Evolutionary conservation across 805 yeast species (phyloP).

Genomic region (Suhomyces emberorum): DNA sequence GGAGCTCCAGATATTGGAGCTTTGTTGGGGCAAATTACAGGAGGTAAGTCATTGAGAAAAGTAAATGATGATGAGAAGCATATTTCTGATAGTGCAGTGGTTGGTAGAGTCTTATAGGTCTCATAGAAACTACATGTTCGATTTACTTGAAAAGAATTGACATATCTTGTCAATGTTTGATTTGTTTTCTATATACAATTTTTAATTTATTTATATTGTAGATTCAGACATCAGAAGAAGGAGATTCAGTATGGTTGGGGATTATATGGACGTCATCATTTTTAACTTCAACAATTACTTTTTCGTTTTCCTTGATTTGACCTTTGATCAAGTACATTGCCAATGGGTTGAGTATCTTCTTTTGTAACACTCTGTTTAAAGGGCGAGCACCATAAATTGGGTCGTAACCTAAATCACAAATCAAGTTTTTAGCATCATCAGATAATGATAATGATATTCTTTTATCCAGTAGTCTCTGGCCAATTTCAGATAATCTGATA

Average conservation of each 20-base stretch:
- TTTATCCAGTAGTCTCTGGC: constrained; percentile 72
- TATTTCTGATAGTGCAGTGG: constrained; percentile 43
- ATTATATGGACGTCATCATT: constrained; percentile 23
- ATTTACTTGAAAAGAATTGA: no score
- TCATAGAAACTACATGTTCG: no score
- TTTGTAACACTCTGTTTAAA: constrained; percentile 83
- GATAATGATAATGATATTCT: constrained; percentile 59
- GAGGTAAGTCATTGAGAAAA: constrained; percentile 50
- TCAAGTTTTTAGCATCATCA: constrained; percentile 69
- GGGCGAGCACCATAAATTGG: constrained; percentile 95
- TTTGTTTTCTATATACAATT: no score
- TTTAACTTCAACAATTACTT: constrained; percentile 25
- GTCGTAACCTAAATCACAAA: constrained; percentile 86
- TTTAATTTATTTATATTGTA: no score
- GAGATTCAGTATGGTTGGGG: constrained; percentile 35
- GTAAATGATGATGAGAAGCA: constrained; percentile 49
- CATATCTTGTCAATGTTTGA: no score
- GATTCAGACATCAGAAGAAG: no score
- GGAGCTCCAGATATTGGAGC: constrained; percentile 41
- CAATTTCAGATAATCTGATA: constrained; percentile 77
- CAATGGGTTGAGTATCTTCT: constrained; percentile 81
- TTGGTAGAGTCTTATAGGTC: constrained; percentile 46
- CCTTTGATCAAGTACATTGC: constrained; percentile 80
- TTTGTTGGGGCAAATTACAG: constrained; percentile 53
- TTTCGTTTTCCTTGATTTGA: constrained; percentile 48